These are phyloP conservation scores for Quercus agrifolia DNA, from an alignment of 306 rosid genomes.

Conservation along the genomic window DNA sequence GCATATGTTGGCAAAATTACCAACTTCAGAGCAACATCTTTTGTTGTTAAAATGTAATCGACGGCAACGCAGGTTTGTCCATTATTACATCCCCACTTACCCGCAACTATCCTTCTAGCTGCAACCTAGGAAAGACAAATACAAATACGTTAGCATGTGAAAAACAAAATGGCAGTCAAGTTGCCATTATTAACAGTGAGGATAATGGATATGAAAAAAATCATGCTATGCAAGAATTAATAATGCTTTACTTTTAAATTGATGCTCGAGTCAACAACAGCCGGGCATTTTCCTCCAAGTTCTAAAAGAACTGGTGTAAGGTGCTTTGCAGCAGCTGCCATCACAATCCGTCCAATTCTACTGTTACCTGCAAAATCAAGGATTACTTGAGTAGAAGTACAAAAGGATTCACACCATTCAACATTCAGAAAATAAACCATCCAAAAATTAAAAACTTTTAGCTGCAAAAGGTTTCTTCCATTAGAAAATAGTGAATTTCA, in stretches of 20 bases:
- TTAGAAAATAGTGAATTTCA: neutral
- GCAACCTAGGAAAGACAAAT: slow-evolving; percentile 57
- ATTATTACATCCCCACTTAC: slow-evolving; percentile 92
- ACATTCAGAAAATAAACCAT: neutral
- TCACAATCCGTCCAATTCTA: slow-evolving; percentile 79
- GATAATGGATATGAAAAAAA: neutral
- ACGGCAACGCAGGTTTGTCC: slow-evolving; percentile 97
- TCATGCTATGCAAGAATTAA: neutral
- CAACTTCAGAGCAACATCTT: slow-evolving; percentile 82
- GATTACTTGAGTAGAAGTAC: neutral
- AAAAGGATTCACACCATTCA: neutral
- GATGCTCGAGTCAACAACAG: slow-evolving; percentile 69
- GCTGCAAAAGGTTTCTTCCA: neutral
- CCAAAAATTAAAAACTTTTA: neutral
- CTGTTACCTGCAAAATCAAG: slow-evolving; percentile 57
- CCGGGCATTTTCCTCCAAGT: slow-evolving; percentile 98
- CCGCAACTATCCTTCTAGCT: slow-evolving; percentile 72
- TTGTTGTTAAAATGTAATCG: slow-evolving; percentile 73
- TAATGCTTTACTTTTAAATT: slow-evolving; percentile 52
- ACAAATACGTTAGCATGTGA: slow-evolving; percentile 13
- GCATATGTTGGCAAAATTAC: slow-evolving; percentile 35
- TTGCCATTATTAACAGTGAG: neutral
- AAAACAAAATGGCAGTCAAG: slow-evolving; percentile 1
- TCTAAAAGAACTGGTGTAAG: slow-evolving; percentile 96
- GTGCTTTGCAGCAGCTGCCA: slow-evolving; percentile 97